Evolutionary conservation across 2,329 filamentous ascomycete species (phyloP).

Genomic region (Raffaelea arxii): DNA sequence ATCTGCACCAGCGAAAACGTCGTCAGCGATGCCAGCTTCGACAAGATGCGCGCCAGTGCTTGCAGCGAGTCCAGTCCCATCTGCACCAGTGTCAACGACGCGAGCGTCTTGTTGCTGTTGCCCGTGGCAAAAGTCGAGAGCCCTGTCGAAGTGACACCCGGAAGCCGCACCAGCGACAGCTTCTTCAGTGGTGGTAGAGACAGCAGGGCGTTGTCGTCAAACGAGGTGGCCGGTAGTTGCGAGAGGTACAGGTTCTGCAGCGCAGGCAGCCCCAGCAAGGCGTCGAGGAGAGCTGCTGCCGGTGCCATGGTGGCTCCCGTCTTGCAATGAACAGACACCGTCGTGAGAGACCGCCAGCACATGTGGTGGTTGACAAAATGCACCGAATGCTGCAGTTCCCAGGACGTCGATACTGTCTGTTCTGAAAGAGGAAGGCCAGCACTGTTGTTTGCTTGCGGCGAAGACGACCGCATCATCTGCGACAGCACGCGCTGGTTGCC

Average conservation of each 20-base stretch:
- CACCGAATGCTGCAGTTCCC: conserved; percentile 1
- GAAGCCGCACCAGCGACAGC: conserved; percentile 44
- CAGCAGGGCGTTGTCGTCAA: conserved; percentile 46
- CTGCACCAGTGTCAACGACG: conserved; percentile 44
- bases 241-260: conserved; percentile 52
- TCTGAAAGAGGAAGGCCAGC: conserved; percentile 18
- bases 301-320: conserved; percentile 45
- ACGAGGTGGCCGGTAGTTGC: conserved; percentile 43
- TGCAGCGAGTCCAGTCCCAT: conserved; percentile 46
- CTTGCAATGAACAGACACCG: conserved; percentile 48
- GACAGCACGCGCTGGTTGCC: not conserved
- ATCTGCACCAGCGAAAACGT: conserved; percentile 46
- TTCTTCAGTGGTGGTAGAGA: conserved; percentile 44
- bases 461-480: not conserved
- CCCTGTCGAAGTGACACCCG: conserved; percentile 45
- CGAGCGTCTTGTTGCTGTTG: conserved; percentile 33
- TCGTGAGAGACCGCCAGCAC: conserved; percentile 45
- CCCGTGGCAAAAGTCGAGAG: conserved; percentile 47
- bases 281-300: conserved; percentile 30
- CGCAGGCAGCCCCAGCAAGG: conserved; percentile 39
- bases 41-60: conserved; percentile 48
- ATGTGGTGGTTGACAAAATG: conserved; percentile 33
- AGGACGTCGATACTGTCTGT: conserved; percentile 18
- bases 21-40: conserved; percentile 38
- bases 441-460: not conserved